These are phyloP conservation scores for Filobasidium wieringae DNA, from an alignment of 768 basidiomycete genomes.

Conservation along the genomic window DNA sequence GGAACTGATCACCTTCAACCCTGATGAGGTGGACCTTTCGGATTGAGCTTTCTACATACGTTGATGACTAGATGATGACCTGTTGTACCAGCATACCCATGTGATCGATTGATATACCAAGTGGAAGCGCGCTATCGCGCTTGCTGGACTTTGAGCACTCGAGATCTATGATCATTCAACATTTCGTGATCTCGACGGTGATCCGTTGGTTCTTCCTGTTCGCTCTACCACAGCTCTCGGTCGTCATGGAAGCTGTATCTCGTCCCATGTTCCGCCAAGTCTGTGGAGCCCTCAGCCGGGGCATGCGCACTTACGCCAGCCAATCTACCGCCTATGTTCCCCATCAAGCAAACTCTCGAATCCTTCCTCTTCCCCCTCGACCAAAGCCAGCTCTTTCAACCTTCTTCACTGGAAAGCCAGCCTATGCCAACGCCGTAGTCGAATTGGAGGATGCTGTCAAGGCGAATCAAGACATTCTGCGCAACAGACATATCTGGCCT, in stretches of 20 bases:
- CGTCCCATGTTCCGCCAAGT: not conserved
- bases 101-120: no score
- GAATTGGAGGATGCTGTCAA: constrained; percentile 56
- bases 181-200: no score
- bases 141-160: no score
- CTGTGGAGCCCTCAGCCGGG: not conserved
- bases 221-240: no score
- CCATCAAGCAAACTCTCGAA: not conserved
- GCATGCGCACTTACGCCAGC: not conserved
- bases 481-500: constrained; percentile 58
- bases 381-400: constrained; percentile 54
- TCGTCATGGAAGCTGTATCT: not conserved
- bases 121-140: no score
- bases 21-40: constrained; percentile 26
- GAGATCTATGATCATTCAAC: no score
- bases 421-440: constrained; percentile 60
- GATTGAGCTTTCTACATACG: no score
- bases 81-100: no score
- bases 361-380: constrained; percentile 23
- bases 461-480: constrained; percentile 51
- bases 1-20: constrained; percentile 59
- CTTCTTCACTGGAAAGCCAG: constrained; percentile 71
- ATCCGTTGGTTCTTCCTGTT: no score
- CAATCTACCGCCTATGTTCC: constrained; percentile 1
- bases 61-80: no score